Evolutionary conservation across 2,329 filamentous ascomycete species (phyloP), one percentile per base, ranked within the genome.

Genomic region (Cladobotryum protrusum): DNA sequence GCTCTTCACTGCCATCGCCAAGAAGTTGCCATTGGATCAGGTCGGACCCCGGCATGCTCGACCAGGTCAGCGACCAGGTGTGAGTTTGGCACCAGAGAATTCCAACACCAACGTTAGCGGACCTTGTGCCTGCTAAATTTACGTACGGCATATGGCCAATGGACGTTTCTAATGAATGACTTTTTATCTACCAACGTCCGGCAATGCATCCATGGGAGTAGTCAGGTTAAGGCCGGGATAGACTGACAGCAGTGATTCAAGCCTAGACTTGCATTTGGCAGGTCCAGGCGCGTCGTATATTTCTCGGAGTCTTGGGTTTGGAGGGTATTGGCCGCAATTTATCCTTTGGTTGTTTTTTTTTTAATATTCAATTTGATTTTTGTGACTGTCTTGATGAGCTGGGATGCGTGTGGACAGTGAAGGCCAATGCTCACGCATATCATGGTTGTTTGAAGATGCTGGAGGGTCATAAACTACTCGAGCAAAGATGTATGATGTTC

Each of bases 11-110:
- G 90, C 90, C 52, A 97, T 99, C 66, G 93, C 93, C 55, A 96
- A 92, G 85, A 97, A 96, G 73, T 78, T 99, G 57, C 93, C 93
- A 32, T 84, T 97, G 60, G 93, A 99, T 66, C 93, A 97, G 72
- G 91, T 85, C 45, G 92, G 91, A n/a, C 89, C 92, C 56, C 83
- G 92, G 67, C 91, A 91, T 68, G 78, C 91, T 65, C 79, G 91
- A 52, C 76, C 78, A 12, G 79, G 79, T 44, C 78, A 81, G 65
- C 76, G 79, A 63, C 75, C 77, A 40, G 78, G 78, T 42, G 79
- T 82, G 58, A 82, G 72, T 62, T 69, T 82, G 56, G 72, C 71
- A 33, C 73, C 77, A 18, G 79, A 83, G 63, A 77, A 73, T 54
- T 69, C 75, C 53, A 81, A 77, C 68, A 82, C 78, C 52, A 79